phyloP scores from a whole-genome alignment of 2,329 filamentous ascomycete genomes.

The Arthrobotrys conoides region DNA sequence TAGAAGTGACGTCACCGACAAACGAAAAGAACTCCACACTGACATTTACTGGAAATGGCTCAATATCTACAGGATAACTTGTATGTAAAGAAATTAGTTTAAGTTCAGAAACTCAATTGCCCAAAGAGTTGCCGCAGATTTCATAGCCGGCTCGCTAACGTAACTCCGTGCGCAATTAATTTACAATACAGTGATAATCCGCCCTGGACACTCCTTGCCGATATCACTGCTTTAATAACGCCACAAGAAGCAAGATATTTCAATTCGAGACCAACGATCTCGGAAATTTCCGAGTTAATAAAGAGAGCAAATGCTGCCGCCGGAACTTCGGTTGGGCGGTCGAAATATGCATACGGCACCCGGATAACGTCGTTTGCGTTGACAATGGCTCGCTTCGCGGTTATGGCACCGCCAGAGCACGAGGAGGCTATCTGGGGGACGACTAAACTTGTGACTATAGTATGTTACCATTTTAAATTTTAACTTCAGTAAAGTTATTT shows the following conservation, averaged over 20 bases:
- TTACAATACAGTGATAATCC: not conserved
- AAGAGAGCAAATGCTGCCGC: slow-evolving; percentile 1
- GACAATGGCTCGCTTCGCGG: slow-evolving; percentile 14
- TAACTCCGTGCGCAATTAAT: not conserved
- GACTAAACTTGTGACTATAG: slow-evolving; percentile 4
- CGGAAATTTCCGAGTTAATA: slow-evolving; percentile 10
- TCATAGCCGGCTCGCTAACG: not conserved
- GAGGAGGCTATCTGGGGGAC: slow-evolving; percentile 21
- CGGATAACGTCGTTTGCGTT: slow-evolving; percentile 16
- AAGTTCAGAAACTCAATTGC: not conserved
- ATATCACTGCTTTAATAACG: slow-evolving; percentile 1
- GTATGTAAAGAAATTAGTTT: no score
- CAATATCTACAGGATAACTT: slow-evolving; percentile 9
- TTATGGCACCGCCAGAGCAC: not conserved
- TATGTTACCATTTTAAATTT: not conserved
- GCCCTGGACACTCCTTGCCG: slow-evolving; percentile 2
- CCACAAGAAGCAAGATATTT: slow-evolving; percentile 27
- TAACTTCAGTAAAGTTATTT: no score
- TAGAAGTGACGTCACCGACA: no score
- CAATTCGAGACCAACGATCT: not conserved
- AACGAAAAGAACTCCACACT: not conserved
- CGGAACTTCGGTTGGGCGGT: not conserved
- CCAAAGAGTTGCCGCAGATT: not conserved
- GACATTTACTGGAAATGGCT: not conserved
- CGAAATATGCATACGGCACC: slow-evolving; percentile 30